Percentiles rank a stretch among this genome's conserved stretches.
Conservation (phyloP, 345 rosid genomes). For the Gossypium bickii region DNA sequence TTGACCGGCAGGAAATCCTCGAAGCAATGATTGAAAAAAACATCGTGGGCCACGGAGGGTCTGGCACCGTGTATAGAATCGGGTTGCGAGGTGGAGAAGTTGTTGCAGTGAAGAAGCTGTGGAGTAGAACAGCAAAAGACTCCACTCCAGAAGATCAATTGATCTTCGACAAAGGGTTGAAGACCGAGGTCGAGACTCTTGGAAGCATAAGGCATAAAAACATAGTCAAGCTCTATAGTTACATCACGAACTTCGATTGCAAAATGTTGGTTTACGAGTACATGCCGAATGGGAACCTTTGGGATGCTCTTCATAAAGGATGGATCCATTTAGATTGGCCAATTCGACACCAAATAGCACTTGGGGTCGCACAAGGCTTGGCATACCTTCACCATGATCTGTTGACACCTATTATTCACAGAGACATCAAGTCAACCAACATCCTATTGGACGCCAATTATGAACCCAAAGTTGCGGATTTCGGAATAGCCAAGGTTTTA, state of each 20-base stretch:
- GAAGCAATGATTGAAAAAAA: slow-evolving; percentile 73
- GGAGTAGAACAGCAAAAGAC: slow-evolving; percentile 57
- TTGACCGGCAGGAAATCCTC: slow-evolving; percentile 64
- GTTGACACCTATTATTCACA: slow-evolving; percentile 65
- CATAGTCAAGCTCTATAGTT: slow-evolving; percentile 81
- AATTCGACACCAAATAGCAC: slow-evolving; percentile 77
- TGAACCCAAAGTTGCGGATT: slow-evolving; percentile 90
- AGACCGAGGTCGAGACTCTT: slow-evolving; percentile 84
- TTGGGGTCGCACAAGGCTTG: slow-evolving; percentile 87
- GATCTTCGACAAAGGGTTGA: slow-evolving; percentile 51
- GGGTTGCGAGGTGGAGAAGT: slow-evolving; percentile 60
- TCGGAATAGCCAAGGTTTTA: slow-evolving; percentile 91
- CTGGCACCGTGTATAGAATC: slow-evolving; percentile 73
- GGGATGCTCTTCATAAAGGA: slow-evolving; percentile 84
- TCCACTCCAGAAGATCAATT: slow-evolving; percentile 45
- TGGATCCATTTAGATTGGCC: slow-evolving; percentile 62
- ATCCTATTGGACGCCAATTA: slow-evolving; percentile 64
- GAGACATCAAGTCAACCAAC: slow-evolving; percentile 92
- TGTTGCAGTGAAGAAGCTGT: slow-evolving; percentile 78
- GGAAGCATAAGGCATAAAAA: slow-evolving; percentile 84
- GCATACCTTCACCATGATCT: slow-evolving; percentile 93
- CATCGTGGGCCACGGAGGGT: slow-evolving; percentile 87
- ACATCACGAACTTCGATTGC: slow-evolving; percentile 62
- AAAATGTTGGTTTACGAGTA: slow-evolving; percentile 81
- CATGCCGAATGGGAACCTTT: slow-evolving; percentile 86